These are phyloP conservation scores for Globisporangium radiosum DNA, from an alignment of 352 stramenopile genomes.

Conservation along the genomic window DNA sequence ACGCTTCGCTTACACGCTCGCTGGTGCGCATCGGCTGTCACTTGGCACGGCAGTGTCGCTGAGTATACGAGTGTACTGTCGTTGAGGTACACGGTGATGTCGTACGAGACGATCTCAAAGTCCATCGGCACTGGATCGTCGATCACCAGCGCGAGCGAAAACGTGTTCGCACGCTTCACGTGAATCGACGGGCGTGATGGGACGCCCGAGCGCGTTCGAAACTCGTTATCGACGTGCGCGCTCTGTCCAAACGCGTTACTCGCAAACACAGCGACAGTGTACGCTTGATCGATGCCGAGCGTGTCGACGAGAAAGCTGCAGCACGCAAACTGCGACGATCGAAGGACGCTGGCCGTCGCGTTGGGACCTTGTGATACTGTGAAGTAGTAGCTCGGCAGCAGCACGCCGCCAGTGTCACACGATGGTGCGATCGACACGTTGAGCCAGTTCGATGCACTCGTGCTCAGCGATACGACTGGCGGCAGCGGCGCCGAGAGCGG, in stretches of 20 bases:
- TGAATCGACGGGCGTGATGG: slow-evolving; percentile 15
- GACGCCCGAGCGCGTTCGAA: slow-evolving; percentile 29
- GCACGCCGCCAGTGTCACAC: slow-evolving; percentile 36
- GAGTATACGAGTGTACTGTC: slow-evolving; percentile 2
- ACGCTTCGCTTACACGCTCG: not conserved
- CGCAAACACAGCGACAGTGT: slow-evolving; percentile 22
- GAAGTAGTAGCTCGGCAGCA: slow-evolving; percentile 30
- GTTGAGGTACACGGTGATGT: slow-evolving; percentile 14
- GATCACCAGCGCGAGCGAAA: slow-evolving; percentile 27
- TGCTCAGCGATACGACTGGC: slow-evolving; percentile 17
- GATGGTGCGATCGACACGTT: slow-evolving; percentile 25
- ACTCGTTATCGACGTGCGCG: slow-evolving; percentile 11
- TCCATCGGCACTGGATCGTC: slow-evolving; percentile 9
- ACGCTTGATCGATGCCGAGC: slow-evolving; percentile 18
- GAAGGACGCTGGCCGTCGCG: slow-evolving; percentile 1
- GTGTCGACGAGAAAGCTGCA: slow-evolving; percentile 29
- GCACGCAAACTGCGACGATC: slow-evolving; percentile 28
- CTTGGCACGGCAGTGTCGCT: not conserved
- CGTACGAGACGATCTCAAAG: slow-evolving; percentile 32
- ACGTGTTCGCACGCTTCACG: slow-evolving; percentile 30
- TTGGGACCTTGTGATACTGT: slow-evolving; percentile 9
- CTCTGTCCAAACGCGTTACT: slow-evolving; percentile 21
- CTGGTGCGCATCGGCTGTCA: not conserved
- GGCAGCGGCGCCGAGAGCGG: slow-evolving; percentile 21
- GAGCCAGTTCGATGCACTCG: slow-evolving; percentile 20